phyloP scores from a whole-genome alignment of 805 yeast genomes.

The Isabelozyma pseudorhagii region DNA sequence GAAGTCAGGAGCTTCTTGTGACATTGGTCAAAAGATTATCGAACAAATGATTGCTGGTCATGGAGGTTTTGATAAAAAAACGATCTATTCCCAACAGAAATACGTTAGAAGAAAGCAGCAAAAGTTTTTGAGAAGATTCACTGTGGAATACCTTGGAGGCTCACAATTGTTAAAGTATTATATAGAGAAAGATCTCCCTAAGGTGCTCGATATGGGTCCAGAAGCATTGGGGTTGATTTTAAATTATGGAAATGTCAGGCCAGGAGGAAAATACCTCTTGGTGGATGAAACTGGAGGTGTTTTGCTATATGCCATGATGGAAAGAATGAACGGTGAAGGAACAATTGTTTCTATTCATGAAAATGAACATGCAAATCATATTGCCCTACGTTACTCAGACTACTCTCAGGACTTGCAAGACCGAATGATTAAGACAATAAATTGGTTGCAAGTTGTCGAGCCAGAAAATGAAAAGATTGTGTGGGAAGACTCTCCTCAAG shows the following conservation, averaged over 20 bases:
- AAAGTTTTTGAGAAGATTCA: conserved; percentile 83
- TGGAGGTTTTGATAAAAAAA: conserved; percentile 82
- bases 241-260: conserved; percentile 75
- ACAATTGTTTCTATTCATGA: conserved; percentile 76
- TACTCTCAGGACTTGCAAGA: conserved; percentile 51
- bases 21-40: conserved; percentile 73
- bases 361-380: conserved; percentile 86
- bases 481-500: conserved; percentile 46
- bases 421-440: conserved; percentile 63
- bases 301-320: conserved; percentile 80
- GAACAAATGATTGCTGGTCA: conserved; percentile 81
- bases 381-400: conserved; percentile 65
- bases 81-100: conserved; percentile 86
- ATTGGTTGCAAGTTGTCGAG: conserved; percentile 75
- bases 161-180: conserved; percentile 71
- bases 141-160: conserved; percentile 72
- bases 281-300: conserved; percentile 95
- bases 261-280: conserved; percentile 86
- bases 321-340: conserved; percentile 82
- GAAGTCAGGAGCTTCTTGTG: conserved; percentile 57
- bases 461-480: conserved; percentile 62
- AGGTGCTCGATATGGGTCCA: conserved; percentile 76
- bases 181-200: conserved; percentile 69
- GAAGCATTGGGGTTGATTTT: conserved; percentile 79
- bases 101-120: conserved; percentile 88